Evolutionary conservation across 2,329 filamentous ascomycete genomes (phyloP), one percentile per base, ranked within the genome.

Genomic region (Penicillium sp.): DNA sequence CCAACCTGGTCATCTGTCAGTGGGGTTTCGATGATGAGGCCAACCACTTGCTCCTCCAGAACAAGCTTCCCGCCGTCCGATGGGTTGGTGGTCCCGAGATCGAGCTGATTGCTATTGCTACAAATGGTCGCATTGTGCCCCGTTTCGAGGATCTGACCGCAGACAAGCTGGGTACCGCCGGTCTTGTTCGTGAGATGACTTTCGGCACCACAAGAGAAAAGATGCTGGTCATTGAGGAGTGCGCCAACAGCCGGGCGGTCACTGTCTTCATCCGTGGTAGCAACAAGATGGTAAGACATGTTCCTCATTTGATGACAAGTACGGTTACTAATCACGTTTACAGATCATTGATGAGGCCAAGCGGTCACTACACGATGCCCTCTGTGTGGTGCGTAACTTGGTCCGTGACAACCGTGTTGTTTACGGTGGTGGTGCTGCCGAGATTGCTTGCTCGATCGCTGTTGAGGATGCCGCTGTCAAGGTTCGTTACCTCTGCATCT

Each of bases 21-120:
- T 99, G 96, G 95, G 95, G 95, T 65, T 99, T 99, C 73, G 95
- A 99, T 74, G 95, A 99, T 72, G 95, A 99, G 80, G 95, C 95
- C 62, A 99, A 99, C 81, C 95, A 99, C 78, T 81, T 99, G 58
- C 85, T 99, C 35, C 87, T 99, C 60, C 96, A 97, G 80, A 98
- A 98, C 82, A 84, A 95, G 71, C 86, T 99, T 9, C 96, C 95
- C 10, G 96, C 95, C 37, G 95, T 99, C 58, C 85, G 95, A 78
- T 99, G 95, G 95, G 95, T 99, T 43, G 95, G 95, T 66, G 95
- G 95, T 10, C 95, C 95, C 2, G 96, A 99, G 78, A 98, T 99
- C 67, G 95, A 99, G 78, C 81, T 99, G 65, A 98, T 99, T 73
- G 95, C 95, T 63, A 99, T 99, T 77, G 95, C 95, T 49, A 99